Percentiles rank a stretch among this genome's conserved stretches.
Evolutionary conservation across 2,329 filamentous ascomycete genomes (phyloP).

Genomic region (Pseudopyrenochaeta lycopersici): DNA sequence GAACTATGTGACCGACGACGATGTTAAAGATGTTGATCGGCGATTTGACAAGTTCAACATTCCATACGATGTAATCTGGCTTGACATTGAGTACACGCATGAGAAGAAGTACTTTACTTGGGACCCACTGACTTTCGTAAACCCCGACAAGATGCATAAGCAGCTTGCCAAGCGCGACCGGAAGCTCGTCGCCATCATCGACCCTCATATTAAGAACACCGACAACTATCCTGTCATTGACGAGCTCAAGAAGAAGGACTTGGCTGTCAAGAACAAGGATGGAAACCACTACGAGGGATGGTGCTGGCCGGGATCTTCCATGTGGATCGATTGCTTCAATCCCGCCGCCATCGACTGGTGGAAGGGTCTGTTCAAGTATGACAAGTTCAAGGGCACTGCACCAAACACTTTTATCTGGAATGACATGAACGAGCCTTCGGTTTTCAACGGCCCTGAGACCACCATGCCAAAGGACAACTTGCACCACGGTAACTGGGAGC

Average conservation of each 20-base stretch:
- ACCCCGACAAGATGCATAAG: constrained; percentile 87
- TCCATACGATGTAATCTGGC: constrained; percentile 98
- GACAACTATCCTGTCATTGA: constrained; percentile 79
- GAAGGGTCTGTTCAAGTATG: constrained; percentile 86
- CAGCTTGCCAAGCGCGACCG: constrained; percentile 85
- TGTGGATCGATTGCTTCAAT: constrained; percentile 97
- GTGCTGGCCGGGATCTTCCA: constrained; percentile 97
- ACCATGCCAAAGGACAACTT: constrained; percentile 99
- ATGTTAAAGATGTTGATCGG: constrained; percentile 94
- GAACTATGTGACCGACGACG: constrained; percentile 98
- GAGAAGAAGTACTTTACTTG: constrained; percentile 98
- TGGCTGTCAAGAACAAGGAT: constrained; percentile 91
- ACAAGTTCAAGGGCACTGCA: constrained; percentile 84
- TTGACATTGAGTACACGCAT: constrained; percentile 97
- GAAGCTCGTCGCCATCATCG: constrained; percentile 93
- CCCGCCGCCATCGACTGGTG: constrained; percentile 93
- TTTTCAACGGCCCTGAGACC: constrained; percentile 97
- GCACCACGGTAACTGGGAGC: constrained; percentile 91
- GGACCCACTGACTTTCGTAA: constrained; percentile 86
- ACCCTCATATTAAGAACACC: constrained; percentile 96
- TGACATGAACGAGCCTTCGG: constrained; percentile 99
- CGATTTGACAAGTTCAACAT: constrained; percentile 97
- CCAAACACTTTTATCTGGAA: constrained; percentile 97
- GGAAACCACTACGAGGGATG: constrained; percentile 90
- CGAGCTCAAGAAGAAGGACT: constrained; percentile 82